Percentiles rank a stretch among this genome's conserved stretches.
Conservation (phyloP, 306 rosid genomes). For the Cercis canadensis region DNA sequence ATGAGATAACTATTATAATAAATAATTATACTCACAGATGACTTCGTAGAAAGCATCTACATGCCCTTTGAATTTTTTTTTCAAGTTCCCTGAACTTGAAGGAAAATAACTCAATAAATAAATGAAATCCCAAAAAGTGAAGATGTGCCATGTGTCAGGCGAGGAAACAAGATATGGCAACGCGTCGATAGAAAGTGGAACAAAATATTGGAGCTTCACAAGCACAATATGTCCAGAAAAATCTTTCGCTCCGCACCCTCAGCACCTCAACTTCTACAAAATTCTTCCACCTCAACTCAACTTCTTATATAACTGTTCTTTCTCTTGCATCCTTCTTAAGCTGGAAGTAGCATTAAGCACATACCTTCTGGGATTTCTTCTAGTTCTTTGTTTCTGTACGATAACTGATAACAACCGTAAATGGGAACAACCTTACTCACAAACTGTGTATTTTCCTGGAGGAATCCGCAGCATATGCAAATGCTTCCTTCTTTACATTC, state of each 20-base stretch:
- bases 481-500: slow-evolving; percentile 32
- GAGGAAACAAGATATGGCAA: not conserved
- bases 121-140: not conserved
- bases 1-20: too few relatives aligned
- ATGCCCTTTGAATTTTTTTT: too few relatives aligned
- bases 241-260: not conserved
- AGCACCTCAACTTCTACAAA: slow-evolving; percentile 30
- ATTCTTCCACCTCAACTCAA: slow-evolving; percentile 14
- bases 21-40: too few relatives aligned
- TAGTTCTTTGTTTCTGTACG: not conserved
- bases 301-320: not conserved
- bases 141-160: slow-evolving; percentile 48
- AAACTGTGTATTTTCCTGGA: slow-evolving; percentile 51
- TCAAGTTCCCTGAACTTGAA: too few relatives aligned
- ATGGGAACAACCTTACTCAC: slow-evolving; percentile 74
- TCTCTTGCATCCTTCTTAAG: not conserved
- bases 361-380: not conserved
- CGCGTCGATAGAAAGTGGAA: not conserved
- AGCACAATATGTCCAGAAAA: slow-evolving; percentile 40
- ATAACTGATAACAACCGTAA: slow-evolving; percentile 17
- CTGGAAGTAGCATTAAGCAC: not conserved
- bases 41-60: too few relatives aligned
- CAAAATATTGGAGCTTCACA: slow-evolving; percentile 4
- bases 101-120: too few relatives aligned
- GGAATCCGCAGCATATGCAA: slow-evolving; percentile 41